These are phyloP conservation scores for Neoascochyta sp. DNA, from an alignment of 2,329 filamentous ascomycete genomes.

Conservation along the genomic window DNA sequence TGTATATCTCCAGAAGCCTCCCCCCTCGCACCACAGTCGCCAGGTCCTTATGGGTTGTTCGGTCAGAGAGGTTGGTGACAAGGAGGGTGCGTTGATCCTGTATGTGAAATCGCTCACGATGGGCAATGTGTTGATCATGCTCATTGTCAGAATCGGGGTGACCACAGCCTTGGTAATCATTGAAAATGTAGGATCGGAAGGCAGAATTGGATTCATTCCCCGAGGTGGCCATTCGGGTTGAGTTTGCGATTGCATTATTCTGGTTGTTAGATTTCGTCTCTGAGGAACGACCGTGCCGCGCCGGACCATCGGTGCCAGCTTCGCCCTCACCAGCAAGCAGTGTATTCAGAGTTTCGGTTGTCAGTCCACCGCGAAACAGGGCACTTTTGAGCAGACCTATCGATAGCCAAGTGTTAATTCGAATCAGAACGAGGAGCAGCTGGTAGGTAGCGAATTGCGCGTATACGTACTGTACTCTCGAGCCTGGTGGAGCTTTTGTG, in stretches of 20 bases:
- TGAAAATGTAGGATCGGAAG: conserved; percentile 16
- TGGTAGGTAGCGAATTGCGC: no score
- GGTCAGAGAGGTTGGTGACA: conserved; percentile 59
- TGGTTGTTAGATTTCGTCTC: conserved; percentile 12
- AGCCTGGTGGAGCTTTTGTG: conserved; percentile 37
- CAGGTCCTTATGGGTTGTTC: conserved; percentile 63
- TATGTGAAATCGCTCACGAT: conserved; percentile 15
- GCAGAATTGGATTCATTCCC: conserved; percentile 11
- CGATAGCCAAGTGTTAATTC: conserved; percentile 7
- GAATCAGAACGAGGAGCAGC: background rate
- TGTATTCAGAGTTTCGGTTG: conserved; percentile 49
- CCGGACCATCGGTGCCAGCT: conserved; percentile 11
- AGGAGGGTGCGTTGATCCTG: conserved; percentile 56
- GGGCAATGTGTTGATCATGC: conserved; percentile 1
- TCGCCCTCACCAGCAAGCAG: conserved; percentile 36
- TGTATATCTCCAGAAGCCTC: conserved; percentile 63
- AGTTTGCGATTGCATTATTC: conserved; percentile 9
- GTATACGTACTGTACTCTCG: conserved; percentile 54
- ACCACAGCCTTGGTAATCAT: conserved; percentile 13
- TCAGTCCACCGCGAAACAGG: conserved; percentile 51
- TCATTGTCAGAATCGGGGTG: conserved; percentile 13
- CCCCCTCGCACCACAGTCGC: conserved; percentile 65
- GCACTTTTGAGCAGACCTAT: conserved; percentile 48
- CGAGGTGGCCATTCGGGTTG: conserved; percentile 5
- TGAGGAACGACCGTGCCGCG: conserved; percentile 12